Evolutionary conservation across 2,329 filamentous ascomycete species (phyloP), one percentile per base, ranked within the genome.

Genomic region (Davidsoniella eucalypti): DNA sequence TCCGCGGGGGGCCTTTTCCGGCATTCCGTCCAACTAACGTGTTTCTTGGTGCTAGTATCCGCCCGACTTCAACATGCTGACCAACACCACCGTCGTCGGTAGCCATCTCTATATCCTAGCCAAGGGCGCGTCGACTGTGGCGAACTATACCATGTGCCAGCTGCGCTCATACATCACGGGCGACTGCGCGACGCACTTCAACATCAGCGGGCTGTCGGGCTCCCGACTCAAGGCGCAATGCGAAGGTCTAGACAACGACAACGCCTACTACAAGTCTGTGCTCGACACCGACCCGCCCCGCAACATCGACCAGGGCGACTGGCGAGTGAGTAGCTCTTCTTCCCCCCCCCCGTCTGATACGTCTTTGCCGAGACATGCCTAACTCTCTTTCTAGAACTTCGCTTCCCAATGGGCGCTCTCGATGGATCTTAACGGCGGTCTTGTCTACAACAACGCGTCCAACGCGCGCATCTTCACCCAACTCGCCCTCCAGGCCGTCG

Each of bases 161-260:
- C 61, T 88, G 12, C 72, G 74, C 18, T 81, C 77, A 0, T 79
- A 77, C 55, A 61, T 78, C 1, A 78, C 80, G 0, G 69, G 79
- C 0, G 66, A 72, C 10, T 92, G 85, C 61, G 80, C 76, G 0
- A 87, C 84, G 0, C 61, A 62, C 3, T 81, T 75, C 57, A 67
- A 70, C 51, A 65, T 76, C 10, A 72, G 74, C 0, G 75, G 76
- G 0, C 69, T 68, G 5, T 66, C 63, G 2, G 82, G 83, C 2
- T 78, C 76, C 0, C 65, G 63, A 8, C 70, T 90, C 60, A 65
- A 64, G 29, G 73, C 78, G 0, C 63, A 74, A 21, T 92, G 84
- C 57, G 72, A 81, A 25, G 71, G 80, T 41, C 57, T 64, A 0
- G 44, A 61, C 0, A 75, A 84, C 51, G 33, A 58, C 0, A 64